A percentile compares a stretch with the other conserved stretches of the same genome.
Conservation (phyloP, 2,329 filamentous ascomycete species). For the Fusarium zealandicum region DNA sequence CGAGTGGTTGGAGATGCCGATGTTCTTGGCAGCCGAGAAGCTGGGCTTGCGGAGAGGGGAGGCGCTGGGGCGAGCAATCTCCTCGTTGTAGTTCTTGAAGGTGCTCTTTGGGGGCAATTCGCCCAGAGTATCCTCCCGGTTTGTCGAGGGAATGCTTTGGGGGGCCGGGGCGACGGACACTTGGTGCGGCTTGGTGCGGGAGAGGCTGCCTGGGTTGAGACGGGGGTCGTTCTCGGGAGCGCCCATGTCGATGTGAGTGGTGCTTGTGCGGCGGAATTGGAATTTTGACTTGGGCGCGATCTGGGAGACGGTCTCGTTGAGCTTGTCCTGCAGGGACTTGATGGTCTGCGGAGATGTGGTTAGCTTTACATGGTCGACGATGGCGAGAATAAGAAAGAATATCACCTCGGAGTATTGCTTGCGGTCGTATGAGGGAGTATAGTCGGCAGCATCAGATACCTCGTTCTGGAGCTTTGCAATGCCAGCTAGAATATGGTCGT, state of each 20-base stretch:
- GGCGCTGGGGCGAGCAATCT: slow-evolving; percentile 54
- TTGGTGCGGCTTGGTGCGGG: slow-evolving; percentile 40
- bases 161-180: slow-evolving; percentile 9
- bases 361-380: not conserved
- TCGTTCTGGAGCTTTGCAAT: slow-evolving; percentile 84
- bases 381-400: not conserved
- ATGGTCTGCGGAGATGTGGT: slow-evolving; percentile 66
- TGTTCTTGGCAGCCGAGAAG: slow-evolving; percentile 66
- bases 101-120: slow-evolving; percentile 44
- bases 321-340: slow-evolving; percentile 79
- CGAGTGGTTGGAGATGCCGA: slow-evolving; percentile 72
- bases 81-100: slow-evolving; percentile 62
- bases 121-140: slow-evolving; percentile 23
- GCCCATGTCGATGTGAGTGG: slow-evolving; percentile 53
- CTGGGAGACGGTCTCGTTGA: slow-evolving; percentile 72
- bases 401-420: slow-evolving; percentile 80
- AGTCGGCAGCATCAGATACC: slow-evolving; percentile 82
- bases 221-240: slow-evolving; percentile 53
- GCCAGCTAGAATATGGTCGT: slow-evolving; percentile 79
- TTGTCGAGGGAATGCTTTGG: slow-evolving; percentile 4
- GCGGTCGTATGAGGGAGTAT: slow-evolving; percentile 88
- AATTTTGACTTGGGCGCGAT: slow-evolving; percentile 82
- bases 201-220: slow-evolving; percentile 47
- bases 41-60: slow-evolving; percentile 63
- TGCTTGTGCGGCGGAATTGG: slow-evolving; percentile 68